Conservation (phyloP, 371 early-diverging fungal genomes). For the Rhizomucor pusillus region DNA sequence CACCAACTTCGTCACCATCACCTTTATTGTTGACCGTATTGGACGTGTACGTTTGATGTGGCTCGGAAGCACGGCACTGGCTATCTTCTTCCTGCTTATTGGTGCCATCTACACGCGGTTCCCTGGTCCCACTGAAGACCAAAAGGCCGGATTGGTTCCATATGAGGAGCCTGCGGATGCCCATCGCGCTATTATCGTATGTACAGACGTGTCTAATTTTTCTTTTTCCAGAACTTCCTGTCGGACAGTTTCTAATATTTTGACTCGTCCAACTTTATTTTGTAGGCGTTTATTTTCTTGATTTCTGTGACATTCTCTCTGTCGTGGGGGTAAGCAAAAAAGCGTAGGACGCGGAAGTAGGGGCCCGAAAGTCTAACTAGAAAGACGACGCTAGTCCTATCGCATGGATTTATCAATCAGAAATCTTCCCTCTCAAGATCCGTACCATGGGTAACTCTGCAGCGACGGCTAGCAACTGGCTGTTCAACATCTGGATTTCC, state of each 20-base stretch:
- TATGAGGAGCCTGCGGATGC: constrained; percentile 20
- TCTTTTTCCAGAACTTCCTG: too few relatives aligned
- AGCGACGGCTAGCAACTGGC: constrained; percentile 60
- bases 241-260: too few relatives aligned
- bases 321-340: constrained; percentile 35
- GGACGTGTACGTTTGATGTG: constrained; percentile 27
- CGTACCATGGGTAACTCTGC: constrained; percentile 24
- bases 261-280: background rate
- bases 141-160: constrained; percentile 15
- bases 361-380: too few relatives aligned
- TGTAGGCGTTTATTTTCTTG: constrained; percentile 5
- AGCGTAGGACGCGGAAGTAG: constrained; percentile 34
- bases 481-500: constrained; percentile 48
- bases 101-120: constrained; percentile 10
- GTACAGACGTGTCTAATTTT: constrained; percentile 4
- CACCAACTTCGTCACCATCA: constrained; percentile 35
- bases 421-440: constrained; percentile 39
- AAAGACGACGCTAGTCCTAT: constrained; percentile 37
- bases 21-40: constrained; percentile 29
- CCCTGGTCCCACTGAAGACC: constrained; percentile 13
- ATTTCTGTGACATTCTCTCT: constrained; percentile 25
- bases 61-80: constrained; percentile 24
- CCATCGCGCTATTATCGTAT: constrained; percentile 29
- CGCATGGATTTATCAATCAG: constrained; percentile 49
- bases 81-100: constrained; percentile 16